Evolutionary conservation across 495 filamentous ascomycete genomes (phyloP).

Genomic region (Antarctomyces pellizariae): DNA sequence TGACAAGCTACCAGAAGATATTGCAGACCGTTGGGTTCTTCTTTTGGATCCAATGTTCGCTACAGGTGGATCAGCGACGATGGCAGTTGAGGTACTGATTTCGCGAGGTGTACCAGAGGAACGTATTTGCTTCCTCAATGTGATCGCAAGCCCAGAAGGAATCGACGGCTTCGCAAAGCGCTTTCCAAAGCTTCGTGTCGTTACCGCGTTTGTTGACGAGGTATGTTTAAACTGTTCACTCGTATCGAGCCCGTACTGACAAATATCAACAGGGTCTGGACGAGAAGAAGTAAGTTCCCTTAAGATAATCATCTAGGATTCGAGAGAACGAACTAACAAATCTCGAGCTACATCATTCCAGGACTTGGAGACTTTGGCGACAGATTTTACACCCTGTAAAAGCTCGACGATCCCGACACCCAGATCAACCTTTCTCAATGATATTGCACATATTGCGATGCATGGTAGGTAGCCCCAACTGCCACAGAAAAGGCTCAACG

Average conservation of each 20-base stretch:
- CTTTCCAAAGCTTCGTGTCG: conserved; percentile 78
- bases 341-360: conserved; percentile 72
- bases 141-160: conserved; percentile 87
- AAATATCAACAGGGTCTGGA: conserved; percentile 38
- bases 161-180: conserved; percentile 72
- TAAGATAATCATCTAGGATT: too few species aligned
- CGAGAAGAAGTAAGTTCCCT: conserved; percentile 74
- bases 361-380: conserved; percentile 95
- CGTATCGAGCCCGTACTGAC: conserved; percentile 10
- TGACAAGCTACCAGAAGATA: conserved; percentile 88
- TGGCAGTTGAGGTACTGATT: conserved; percentile 84
- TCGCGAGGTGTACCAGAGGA: conserved; percentile 82
- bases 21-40: conserved; percentile 76
- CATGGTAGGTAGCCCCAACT: too few species aligned
- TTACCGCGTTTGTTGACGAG: conserved; percentile 92
- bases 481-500: too few species aligned
- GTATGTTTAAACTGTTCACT: conserved; percentile 9
- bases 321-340: conserved; percentile 9
- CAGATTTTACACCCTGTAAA: conserved; percentile 76
- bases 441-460: too few species aligned
- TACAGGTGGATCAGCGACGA: conserved; percentile 91
- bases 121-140: conserved; percentile 81
- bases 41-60: conserved; percentile 98
- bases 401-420: too few species aligned
- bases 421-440: too few species aligned